Base-by-base conservation (phyloP, 305 asterid genomes). In the Ajuga reptans region DNA sequence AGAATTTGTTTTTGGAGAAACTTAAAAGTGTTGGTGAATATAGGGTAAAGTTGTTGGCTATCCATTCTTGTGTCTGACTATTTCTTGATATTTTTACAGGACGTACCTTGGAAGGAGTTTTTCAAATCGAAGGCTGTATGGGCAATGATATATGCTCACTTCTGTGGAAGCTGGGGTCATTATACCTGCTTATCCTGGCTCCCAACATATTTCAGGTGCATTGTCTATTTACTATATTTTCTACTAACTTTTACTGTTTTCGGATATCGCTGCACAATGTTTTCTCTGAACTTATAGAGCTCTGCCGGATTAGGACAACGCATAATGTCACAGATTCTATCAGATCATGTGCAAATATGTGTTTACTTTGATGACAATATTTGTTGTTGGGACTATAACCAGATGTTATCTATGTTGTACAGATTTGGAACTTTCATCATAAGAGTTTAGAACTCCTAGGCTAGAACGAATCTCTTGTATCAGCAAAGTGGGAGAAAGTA, bases 111-210 rank as follows among this genome's bases (percentile, higher is more conserved):
- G 99, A 87, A 81, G 73, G 94, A 87, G 39, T 87, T 93, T 79
- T 93, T 93, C 75, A 84, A 80, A 80, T 79, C 83, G 55, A 91
- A 85, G 82, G 99, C 97, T 64, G 96, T 93, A 56, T 93, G 99
- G 99, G 99, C 97, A 11, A 93, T 93, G 99, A 93, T 90, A 68
- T 93, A 93, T 80, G 75, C 93, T 70, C 99, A 93, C 81, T 93
- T 93, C 77, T 93, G 99, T 81, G 99, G 99, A 64, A 90, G 96
- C 77, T 93, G 99, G 99, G 99, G 99, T 75, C 97, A 93, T 64
- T 93, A 87, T 76, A 85, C 90, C 31, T 87, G 95, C 82, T 83
- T 93, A 76, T 85, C 99, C 70, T 93, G 99, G 99, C 90, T 93
- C 74, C 97, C 99, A 14, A 93, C 99, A 42, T 93, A 84, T 81